phyloP scores from a whole-genome alignment of 805 yeast species.

The Metschnikowia sp. region DNA sequence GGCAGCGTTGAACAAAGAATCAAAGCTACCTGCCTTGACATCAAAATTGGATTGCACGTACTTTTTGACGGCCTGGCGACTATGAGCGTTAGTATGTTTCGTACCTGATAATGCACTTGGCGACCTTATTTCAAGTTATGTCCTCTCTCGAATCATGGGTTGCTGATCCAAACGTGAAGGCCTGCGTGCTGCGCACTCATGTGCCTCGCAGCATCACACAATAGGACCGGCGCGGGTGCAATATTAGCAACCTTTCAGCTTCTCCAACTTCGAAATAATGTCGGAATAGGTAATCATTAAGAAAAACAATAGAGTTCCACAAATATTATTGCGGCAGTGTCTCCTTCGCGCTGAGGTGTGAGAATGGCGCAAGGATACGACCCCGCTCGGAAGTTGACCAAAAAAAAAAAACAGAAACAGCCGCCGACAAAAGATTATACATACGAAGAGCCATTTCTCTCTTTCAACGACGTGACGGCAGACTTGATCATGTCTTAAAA shows the following conservation, averaged over 20 bases:
- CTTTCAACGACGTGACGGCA: slow-evolving; percentile 68
- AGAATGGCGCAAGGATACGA: not conserved
- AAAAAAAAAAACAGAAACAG: not conserved
- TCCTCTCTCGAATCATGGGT: no score
- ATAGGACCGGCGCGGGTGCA: no score
- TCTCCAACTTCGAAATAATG: no score
- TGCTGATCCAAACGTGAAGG: no score
- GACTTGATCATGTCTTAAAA: slow-evolving; percentile 56
- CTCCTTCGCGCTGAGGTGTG: not conserved
- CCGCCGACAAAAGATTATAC: slow-evolving; percentile 22
- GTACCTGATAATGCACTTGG: no score
- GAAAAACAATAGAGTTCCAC: no score
- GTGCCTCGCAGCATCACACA: no score
- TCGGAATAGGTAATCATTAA: no score
- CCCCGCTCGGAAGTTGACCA: not conserved
- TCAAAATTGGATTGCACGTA: slow-evolving; percentile 65
- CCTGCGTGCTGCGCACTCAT: no score
- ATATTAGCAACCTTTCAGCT: no score
- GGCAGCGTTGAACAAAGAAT: slow-evolving; percentile 71
- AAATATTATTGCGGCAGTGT: no score
- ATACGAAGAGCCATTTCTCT: slow-evolving; percentile 74
- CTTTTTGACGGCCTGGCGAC: slow-evolving; percentile 87
- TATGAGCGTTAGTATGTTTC: slow-evolving; percentile 23
- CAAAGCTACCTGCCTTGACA: slow-evolving; percentile 62
- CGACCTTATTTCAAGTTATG: no score